These are phyloP conservation scores for Yamadazyma taylorii DNA, from an alignment of 1,139 yeast species.

Conservation along the genomic window DNA sequence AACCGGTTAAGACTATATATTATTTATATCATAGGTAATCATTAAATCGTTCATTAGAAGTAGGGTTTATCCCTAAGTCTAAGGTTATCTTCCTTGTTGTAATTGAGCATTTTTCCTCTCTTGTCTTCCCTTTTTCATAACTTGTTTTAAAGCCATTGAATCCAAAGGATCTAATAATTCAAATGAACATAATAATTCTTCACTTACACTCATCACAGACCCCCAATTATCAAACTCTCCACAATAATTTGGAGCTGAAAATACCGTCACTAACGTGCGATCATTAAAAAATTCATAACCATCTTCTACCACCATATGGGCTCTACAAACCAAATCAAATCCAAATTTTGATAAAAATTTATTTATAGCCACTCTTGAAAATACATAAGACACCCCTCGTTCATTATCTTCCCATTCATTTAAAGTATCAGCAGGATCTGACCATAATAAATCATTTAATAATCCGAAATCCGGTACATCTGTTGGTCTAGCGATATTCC, in stretches of 20 bases:
- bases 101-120: constrained; percentile 63
- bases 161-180: constrained; percentile 93
- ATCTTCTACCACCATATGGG: constrained; percentile 98
- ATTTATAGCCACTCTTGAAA: constrained; percentile 87
- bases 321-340: constrained; percentile 92
- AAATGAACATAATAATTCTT: constrained; percentile 86
- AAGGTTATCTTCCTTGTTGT: neutral
- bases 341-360: constrained; percentile 85
- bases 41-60: too few relatives aligned
- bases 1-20: too few relatives aligned
- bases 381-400: constrained; percentile 96
- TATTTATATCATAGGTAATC: too few relatives aligned
- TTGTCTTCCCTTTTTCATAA: constrained; percentile 82
- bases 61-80: too few relatives aligned
- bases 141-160: constrained; percentile 88
- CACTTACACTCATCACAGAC: constrained; percentile 96
- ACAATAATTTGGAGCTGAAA: constrained; percentile 95
- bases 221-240: constrained; percentile 99
- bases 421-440: constrained; percentile 92
- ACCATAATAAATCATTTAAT: constrained; percentile 89
- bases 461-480: constrained; percentile 97
- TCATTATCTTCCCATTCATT: constrained; percentile 99
- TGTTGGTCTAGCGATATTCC: constrained; percentile 90
- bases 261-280: constrained; percentile 88
- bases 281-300: constrained; percentile 97